A percentile compares a stretch with the other conserved stretches of the same genome.
Conservation (phyloP, 768 basidiomycete genomes). For the Russula sp. region DNA sequence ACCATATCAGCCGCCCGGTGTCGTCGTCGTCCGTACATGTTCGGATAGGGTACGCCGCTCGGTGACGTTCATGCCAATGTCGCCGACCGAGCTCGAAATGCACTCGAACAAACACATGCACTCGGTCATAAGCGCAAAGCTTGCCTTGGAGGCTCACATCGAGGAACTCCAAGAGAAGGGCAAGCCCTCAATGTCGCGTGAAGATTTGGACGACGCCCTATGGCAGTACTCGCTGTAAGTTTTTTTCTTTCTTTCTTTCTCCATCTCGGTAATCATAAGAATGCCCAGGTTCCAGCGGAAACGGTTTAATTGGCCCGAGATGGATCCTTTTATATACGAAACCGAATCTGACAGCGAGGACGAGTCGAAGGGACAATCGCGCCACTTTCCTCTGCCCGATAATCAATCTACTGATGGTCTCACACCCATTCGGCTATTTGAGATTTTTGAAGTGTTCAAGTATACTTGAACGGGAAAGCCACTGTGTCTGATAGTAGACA, state of each 20-base stretch:
- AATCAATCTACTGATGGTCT: slow-evolving; percentile 20
- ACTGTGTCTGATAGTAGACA: not conserved
- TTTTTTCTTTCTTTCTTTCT: not conserved
- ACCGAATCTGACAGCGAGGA: not conserved
- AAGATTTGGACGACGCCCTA: slow-evolving; percentile 38
- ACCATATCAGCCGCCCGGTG: slow-evolving; percentile 52
- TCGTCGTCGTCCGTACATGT: slow-evolving; percentile 37
- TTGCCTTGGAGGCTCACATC: slow-evolving; percentile 49
- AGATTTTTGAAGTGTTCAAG: slow-evolving; percentile 22
- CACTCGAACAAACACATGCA: slow-evolving; percentile 68
- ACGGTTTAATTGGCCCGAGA: slow-evolving; percentile 61
- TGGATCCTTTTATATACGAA: slow-evolving; percentile 6
- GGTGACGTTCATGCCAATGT: slow-evolving; percentile 51
- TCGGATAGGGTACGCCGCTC: slow-evolving; percentile 33
- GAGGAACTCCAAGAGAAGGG: slow-evolving; percentile 30
- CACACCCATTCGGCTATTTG: slow-evolving; percentile 17
- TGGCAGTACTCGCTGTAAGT: slow-evolving; percentile 58
- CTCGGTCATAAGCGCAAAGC: slow-evolving; percentile 54
- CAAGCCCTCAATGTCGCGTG: slow-evolving; percentile 22
- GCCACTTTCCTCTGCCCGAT: not conserved
- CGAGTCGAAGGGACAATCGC: not conserved
- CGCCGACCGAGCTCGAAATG: slow-evolving; percentile 62
- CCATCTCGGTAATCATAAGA: not conserved
- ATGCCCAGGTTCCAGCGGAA: slow-evolving; percentile 53
- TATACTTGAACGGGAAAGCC: not conserved